Base-by-base conservation (phyloP, 2,329 filamentous ascomycete genomes). In the Trematosphaeria pertusa region DNA sequence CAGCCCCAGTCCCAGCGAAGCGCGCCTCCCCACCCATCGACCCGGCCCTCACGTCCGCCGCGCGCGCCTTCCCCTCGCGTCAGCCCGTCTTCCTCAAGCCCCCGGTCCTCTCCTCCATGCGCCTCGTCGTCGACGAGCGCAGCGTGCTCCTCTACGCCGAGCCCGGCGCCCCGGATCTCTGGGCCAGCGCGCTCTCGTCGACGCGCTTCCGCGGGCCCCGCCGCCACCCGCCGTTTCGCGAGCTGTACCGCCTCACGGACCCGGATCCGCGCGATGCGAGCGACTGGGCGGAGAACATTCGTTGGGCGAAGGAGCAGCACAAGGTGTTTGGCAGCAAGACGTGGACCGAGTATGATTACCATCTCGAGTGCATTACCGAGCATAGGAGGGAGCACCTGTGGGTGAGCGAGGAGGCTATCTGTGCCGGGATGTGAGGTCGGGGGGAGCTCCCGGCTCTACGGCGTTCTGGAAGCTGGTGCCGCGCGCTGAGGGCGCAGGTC, bases 401-500 rank as follows among this genome's bases (percentile, higher is more conserved):
- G 66, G 54, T 59, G n/a, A 66, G 61, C 28, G 58, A 64, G 41
- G 52, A 60, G 38, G 24, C 28, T 22, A 36, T 43, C 31, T 12
- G 18, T n/a, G 5, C 9, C 22, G 38, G 18, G 17, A n/a, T n/a
- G n/a, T n/a, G n/a, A n/a, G n/a, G n/a, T n/a, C n/a, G n/a, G n/a
- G n/a, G n/a, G n/a, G n/a, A n/a, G n/a, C n/a, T n/a, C n/a, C n/a
- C n/a, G n/a, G n/a, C n/a, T n/a, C n/a, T n/a, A n/a, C n/a, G n/a
- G n/a, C n/a, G n/a, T n/a, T n/a, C n/a, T n/a, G n/a, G n/a, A n/a
- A n/a, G n/a, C n/a, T n/a, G 2, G 76, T 99, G 43, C 83, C 90
- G 12, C 79, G 97, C 42, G 84, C 87, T 12, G 83, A 89, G 33
- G 87, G 84, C 18, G 87, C 90, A 5, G 87, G 96, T 61, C 82